Evolutionary conservation across 345 rosid species (phyloP), one percentile per base, ranked within the genome.

Genomic region (Bruguiera sexangula): DNA sequence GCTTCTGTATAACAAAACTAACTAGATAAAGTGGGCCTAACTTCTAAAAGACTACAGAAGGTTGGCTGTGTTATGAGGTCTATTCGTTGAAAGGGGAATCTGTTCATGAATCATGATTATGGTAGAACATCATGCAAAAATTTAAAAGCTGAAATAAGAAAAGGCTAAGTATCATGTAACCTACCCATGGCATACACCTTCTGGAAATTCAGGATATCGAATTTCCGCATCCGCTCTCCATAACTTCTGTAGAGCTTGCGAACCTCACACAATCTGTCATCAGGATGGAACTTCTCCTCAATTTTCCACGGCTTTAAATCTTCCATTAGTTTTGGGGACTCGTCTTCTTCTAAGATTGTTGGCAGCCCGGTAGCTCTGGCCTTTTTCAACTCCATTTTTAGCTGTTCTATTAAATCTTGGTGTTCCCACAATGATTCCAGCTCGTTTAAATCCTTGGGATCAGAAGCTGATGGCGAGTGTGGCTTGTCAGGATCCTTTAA

Each of bases 231-330:
- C 60, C 93, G 59, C 73, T 92, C 96, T 65, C 92, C 79, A 82
- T 92, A 95, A 77, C 89, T 95, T 81, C 60, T 80, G 83, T 92
- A 89, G 76, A 95, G 85, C 78, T 85, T 89, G 77, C 87, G 93
- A 79, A 95, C 89, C 78, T 88, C 96, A 2, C 85, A 78, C 82
- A 89, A 85, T 53, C 70, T 85, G 57, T 87, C 92, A 65, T 76
- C 88, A 21, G 83, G 86, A 31, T 79, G 87, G 51, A 78, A 83
- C 65, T 76, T 90, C 57, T 90, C 92, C 57, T 94, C 95, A 18
- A 95, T 92, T 77, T 85, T 95, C 96, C 93, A 92, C 54, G 98
- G 98, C 78, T 88, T 95, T 63, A 95, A 82, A 80, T 87, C 91
- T 60, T 87, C 96, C 79, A 80, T 85, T 58, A 92, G 82, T 51